Conservation (phyloP, 106 monocot genomes). For the Allium cepa region DNA sequence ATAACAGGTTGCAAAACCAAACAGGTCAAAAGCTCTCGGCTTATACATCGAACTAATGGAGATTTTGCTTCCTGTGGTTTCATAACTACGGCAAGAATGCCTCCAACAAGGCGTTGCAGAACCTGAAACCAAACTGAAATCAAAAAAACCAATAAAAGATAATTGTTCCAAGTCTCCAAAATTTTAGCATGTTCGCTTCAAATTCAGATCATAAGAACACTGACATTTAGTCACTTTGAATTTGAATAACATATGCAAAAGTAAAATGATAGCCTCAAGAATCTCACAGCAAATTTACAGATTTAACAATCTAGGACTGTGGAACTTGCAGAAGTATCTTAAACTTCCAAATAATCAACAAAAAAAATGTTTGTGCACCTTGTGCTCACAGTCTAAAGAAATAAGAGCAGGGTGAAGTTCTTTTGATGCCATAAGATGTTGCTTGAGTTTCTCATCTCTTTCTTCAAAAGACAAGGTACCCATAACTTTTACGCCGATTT, state of each 20-base stretch:
- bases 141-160: slow-evolving; percentile 1
- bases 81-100: slow-evolving; percentile 64
- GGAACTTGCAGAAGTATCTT: background rate
- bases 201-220: too few relatives aligned
- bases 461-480: slow-evolving; percentile 80
- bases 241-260: too few relatives aligned
- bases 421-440: slow-evolving; percentile 56
- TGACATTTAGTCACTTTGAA: too few relatives aligned
- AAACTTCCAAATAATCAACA: background rate
- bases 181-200: too few relatives aligned
- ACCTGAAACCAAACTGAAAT: slow-evolving; percentile 44
- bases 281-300: too few relatives aligned
- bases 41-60: slow-evolving; percentile 62
- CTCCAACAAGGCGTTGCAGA: slow-evolving; percentile 81
- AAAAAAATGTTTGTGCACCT: slow-evolving; percentile 36
- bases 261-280: too few relatives aligned
- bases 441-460: slow-evolving; percentile 85
- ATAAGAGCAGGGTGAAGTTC: slow-evolving; percentile 93
- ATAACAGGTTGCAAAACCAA: slow-evolving; percentile 84
- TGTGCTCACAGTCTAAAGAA: slow-evolving; percentile 79
- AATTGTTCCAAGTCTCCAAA: too few relatives aligned
- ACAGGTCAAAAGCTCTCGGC: slow-evolving; percentile 74
- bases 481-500: slow-evolving; percentile 81
- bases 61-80: slow-evolving; percentile 72
- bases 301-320: too few relatives aligned